Conservation (phyloP, 2,329 filamentous ascomycete genomes). For the Cadophora malorum region DNA sequence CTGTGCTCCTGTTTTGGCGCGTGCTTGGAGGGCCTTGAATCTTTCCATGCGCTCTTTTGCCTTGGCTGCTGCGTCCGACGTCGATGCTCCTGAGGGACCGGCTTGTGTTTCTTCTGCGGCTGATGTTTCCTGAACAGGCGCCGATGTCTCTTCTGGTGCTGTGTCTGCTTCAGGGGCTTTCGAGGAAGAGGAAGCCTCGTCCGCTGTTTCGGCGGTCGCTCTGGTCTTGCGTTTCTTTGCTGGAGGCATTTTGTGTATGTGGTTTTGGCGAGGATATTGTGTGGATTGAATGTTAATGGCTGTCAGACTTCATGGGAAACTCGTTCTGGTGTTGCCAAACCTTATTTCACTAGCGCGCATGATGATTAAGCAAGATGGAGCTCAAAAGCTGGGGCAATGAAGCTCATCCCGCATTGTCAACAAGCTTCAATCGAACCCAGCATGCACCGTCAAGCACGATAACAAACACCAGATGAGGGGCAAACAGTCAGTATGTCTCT, state of each 20-base stretch:
- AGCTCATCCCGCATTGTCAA: background rate
- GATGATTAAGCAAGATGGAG: conserved; percentile 1
- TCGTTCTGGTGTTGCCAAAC: background rate
- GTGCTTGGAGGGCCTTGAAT: conserved; percentile 86
- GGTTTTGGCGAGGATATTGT: conserved; percentile 18
- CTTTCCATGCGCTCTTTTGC: conserved; percentile 75
- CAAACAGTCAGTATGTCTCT: conserved; percentile 21
- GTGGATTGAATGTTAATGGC: conserved; percentile 18
- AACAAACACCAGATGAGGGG: conserved; percentile 23
- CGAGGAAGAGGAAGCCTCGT: conserved; percentile 26
- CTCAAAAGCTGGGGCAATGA: background rate
- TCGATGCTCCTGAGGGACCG: conserved; percentile 26
- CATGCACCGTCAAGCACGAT: conserved; percentile 1
- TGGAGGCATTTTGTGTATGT: conserved; percentile 48
- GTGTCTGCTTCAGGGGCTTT: conserved; percentile 18
- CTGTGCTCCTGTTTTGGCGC: conserved; percentile 73
- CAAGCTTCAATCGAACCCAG: background rate
- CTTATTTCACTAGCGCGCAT: background rate
- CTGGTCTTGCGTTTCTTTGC: conserved; percentile 55
- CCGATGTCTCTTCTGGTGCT: conserved; percentile 21
- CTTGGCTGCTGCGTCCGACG: conserved; percentile 50
- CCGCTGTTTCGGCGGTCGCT: conserved; percentile 35
- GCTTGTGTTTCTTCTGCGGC: conserved; percentile 29
- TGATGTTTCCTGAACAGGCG: conserved; percentile 11
- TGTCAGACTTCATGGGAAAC: conserved; percentile 18